These are phyloP conservation scores for Yamadazyma pseudoaaseri DNA, from an alignment of 1,139 yeast genomes.

Conservation along the genomic window DNA sequence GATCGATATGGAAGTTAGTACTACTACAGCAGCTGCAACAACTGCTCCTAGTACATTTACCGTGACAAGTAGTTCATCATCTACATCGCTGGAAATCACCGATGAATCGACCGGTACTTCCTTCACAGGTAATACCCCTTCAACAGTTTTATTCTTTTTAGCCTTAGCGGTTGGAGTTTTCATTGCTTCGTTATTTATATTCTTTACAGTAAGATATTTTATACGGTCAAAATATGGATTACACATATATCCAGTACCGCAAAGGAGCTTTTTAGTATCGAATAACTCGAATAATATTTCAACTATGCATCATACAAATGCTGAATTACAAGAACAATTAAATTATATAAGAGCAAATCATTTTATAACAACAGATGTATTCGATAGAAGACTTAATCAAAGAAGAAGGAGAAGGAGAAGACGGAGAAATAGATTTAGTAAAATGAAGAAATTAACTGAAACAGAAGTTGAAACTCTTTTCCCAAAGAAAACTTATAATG, in stretches of 20 bases:
- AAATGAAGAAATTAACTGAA: constrained; percentile 54
- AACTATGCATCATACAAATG: constrained; percentile 17
- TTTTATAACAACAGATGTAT: constrained; percentile 28
- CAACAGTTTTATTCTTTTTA: constrained; percentile 59
- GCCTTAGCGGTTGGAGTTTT: constrained; percentile 63
- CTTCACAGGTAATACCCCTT: constrained; percentile 49
- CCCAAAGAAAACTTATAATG: constrained; percentile 60
- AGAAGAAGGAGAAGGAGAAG: constrained; percentile 28
- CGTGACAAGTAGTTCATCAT: neutral
- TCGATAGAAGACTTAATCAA: constrained; percentile 24
- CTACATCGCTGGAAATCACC: neutral
- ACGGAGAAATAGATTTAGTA: constrained; percentile 34
- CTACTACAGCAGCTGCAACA: neutral
- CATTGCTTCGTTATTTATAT: constrained; percentile 53
- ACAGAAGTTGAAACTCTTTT: constrained; percentile 65
- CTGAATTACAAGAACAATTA: constrained; percentile 36
- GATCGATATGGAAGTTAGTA: neutral
- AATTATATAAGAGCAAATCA: constrained; percentile 34
- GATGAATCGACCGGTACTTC: constrained; percentile 12
- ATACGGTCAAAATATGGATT: constrained; percentile 56
- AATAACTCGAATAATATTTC: constrained; percentile 6
- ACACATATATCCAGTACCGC: constrained; percentile 43
- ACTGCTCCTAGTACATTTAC: neutral
- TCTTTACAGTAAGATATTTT: constrained; percentile 59
- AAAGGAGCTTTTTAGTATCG: constrained; percentile 16